Conservation (phyloP, 306 rosid genomes). For the Sesbania bispinosa region DNA sequence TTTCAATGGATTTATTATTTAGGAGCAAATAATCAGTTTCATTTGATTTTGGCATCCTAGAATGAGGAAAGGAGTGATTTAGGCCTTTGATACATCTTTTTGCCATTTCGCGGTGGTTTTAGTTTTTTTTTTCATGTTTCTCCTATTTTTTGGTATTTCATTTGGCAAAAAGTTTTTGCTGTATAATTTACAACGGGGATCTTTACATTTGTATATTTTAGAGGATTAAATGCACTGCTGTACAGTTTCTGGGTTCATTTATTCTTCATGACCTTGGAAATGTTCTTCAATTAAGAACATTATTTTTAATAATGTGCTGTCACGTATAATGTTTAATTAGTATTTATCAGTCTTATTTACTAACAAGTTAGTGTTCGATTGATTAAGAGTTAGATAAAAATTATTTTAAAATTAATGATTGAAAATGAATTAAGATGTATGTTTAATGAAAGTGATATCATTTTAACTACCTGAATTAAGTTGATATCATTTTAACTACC, state of each 20-base stretch:
- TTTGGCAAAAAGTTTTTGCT: slow-evolving; percentile 36
- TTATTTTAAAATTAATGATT: too few relatives aligned
- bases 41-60: slow-evolving; percentile 34
- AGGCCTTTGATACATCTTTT: slow-evolving; percentile 22
- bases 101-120: slow-evolving; percentile 26
- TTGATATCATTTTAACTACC: too few relatives aligned
- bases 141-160: slow-evolving; percentile 53
- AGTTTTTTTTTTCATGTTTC: slow-evolving; percentile 28
- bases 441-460: too few relatives aligned
- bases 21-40: slow-evolving; percentile 57
- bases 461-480: too few relatives aligned
- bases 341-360: background rate
- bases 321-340: background rate
- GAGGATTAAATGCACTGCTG: slow-evolving; percentile 41
- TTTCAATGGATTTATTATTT: slow-evolving; percentile 67
- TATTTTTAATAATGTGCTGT: background rate
- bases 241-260: slow-evolving; percentile 41
- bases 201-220: slow-evolving; percentile 46
- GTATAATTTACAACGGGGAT: slow-evolving; percentile 43
- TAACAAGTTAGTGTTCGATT: too few relatives aligned
- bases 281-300: slow-evolving; percentile 21
- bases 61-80: slow-evolving; percentile 22
- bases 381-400: too few relatives aligned
- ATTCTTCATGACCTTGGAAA: slow-evolving; percentile 23
- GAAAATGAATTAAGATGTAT: too few relatives aligned